Conservation (phyloP, 2,329 filamentous ascomycete species). For the Cladosporium sp. region DNA sequence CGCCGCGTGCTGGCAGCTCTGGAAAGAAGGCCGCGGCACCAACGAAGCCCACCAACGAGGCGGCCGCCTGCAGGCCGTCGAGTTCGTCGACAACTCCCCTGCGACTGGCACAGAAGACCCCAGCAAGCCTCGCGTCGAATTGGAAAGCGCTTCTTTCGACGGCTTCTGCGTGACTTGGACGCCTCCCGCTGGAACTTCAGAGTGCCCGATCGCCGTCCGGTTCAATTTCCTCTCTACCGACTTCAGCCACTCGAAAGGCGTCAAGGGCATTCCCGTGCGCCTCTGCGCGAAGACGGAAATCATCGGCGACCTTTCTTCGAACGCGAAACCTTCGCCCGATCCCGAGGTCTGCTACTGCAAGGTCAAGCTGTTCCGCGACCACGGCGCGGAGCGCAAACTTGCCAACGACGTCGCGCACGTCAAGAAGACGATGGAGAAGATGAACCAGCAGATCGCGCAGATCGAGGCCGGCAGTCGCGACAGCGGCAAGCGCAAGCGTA, state of each 20-base stretch:
- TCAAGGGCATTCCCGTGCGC: constrained; percentile 92
- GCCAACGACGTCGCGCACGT: constrained; percentile 93
- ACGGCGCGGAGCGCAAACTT: constrained; percentile 89
- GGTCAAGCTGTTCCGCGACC: constrained; percentile 93
- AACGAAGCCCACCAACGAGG: constrained; percentile 93
- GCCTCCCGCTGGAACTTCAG: constrained; percentile 61
- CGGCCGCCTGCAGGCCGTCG: constrained; percentile 87
- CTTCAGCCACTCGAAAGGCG: constrained; percentile 97
- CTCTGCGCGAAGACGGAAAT: constrained; percentile 85
- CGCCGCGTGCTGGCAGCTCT: constrained; percentile 77
- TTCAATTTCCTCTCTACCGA: constrained; percentile 99
- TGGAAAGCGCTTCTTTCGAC: constrained; percentile 70
- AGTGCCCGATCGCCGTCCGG: constrained; percentile 82
- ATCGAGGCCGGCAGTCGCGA: constrained; percentile 55
- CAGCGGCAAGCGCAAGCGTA: constrained; percentile 56
- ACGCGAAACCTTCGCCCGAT: constrained; percentile 32
- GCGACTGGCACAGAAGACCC: constrained; percentile 47
- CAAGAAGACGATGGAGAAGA: constrained; percentile 92
- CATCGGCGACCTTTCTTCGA: constrained; percentile 42
- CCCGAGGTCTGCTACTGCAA: constrained; percentile 87
- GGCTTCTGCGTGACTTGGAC: constrained; percentile 85
- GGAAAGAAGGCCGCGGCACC: constrained; percentile 94
- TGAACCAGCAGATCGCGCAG: constrained; percentile 88
- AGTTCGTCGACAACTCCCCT: constrained; percentile 70
- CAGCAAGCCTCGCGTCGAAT: constrained; percentile 41